Evolutionary conservation across 352 stramenopile species (phyloP), one percentile per base, ranked within the genome.

Genomic region (Phytopythium mirpurense): DNA sequence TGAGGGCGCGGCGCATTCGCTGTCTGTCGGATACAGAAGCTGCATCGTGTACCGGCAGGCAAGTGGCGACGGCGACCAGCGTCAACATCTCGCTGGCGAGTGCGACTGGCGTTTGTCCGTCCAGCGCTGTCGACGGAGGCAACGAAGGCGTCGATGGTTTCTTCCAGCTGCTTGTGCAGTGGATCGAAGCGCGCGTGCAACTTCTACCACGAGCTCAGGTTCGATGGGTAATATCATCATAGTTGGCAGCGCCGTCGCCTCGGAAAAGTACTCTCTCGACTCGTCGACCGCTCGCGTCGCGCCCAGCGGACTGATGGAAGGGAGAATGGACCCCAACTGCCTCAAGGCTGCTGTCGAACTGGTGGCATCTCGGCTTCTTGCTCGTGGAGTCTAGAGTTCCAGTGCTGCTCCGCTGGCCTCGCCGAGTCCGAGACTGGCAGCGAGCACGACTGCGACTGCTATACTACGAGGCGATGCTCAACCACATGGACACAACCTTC

Each of bases 161-260:
- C 51, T 0, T 63, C 65, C 2, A 59, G 43, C 18, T 78, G 68
- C 46, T 59, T 47, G 10, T 78, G 68, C 32, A 63, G 49, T 21
- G 69, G 60, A 18, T 62, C 38, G 9, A 64, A 56, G 2, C 68
- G 68, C 21, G 61, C 69, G 19, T 82, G 71, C 44, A 48, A 78
- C 16, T 78, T 82, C 43, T 65, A 76, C 29, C 68, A 82, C 42
- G 71, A 66, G 7, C 35, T 76, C 65, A 5, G 70, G 84, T 46
- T 87, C 76, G 5, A 83, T 84, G 71, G 76, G 73, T 14, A 81
- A 78, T 48, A 62, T 68, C 35, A 62, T 68, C 35, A 78, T 83
- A 64, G 38, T 82, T 11, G 70, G 57, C 14, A 61, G 67, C 3
- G 76, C 76, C 8, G 36, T 85, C 12, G 71, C 68, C 15, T 70